A percentile compares a stretch with the other conserved stretches of the same genome.
Evolutionary conservation across 225 moss, liverwort and hornwort genomes (phyloP).

Genomic region (Physcomitrellopsis africana): DNA sequence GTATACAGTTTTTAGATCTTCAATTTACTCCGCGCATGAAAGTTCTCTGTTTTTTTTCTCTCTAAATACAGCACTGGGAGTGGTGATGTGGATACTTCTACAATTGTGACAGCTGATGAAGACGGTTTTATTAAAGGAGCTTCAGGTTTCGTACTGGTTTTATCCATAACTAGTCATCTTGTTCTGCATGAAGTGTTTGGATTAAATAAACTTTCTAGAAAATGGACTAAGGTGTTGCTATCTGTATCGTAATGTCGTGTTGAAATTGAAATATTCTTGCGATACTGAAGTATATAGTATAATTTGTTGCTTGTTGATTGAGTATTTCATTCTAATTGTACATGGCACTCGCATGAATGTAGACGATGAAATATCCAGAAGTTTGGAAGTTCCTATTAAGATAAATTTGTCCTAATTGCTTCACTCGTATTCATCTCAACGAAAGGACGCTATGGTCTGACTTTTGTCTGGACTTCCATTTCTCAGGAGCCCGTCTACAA

Average conservation of each 20-base stretch:
- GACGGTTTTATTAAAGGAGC: slow-evolving; percentile 65
- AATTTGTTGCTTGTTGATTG: background rate
- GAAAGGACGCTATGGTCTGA: background rate
- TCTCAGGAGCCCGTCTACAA: slow-evolving; percentile 58
- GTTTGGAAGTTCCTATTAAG: background rate
- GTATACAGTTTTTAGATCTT: background rate
- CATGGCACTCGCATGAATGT: too few relatives aligned
- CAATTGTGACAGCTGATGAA: slow-evolving; percentile 55
- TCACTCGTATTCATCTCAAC: background rate
- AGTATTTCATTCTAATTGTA: background rate
- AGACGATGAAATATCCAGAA: background rate
- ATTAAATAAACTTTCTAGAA: background rate
- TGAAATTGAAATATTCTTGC: background rate
- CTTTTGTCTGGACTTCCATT: slow-evolving; percentile 18
- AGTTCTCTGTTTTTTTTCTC: background rate
- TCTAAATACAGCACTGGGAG: slow-evolving; percentile 70
- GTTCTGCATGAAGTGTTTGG: background rate
- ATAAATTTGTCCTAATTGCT: background rate
- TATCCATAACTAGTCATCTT: background rate
- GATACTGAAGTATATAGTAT: background rate
- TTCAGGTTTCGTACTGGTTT: slow-evolving; percentile 47
- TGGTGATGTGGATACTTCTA: slow-evolving; percentile 77
- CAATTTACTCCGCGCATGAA: background rate
- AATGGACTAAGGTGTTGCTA: background rate
- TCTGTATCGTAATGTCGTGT: background rate